Percentiles rank a stretch among this genome's conserved stretches.
Evolutionary conservation across 305 asterid species (phyloP).

Genomic region (Rubia peregrina): DNA sequence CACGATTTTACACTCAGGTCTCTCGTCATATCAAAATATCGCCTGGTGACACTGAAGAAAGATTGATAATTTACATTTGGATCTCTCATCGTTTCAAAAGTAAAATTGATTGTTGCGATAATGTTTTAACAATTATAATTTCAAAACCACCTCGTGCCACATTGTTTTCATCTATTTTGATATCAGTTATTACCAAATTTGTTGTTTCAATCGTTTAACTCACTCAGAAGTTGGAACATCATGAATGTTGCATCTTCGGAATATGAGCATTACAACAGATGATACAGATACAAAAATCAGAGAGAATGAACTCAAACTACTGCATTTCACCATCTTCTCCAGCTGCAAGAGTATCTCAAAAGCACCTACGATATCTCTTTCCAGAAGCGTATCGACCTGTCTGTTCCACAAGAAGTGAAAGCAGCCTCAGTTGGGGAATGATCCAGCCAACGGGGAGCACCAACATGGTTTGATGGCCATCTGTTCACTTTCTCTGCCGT

Average conservation of each 20-base stretch:
- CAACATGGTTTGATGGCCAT: slow-evolving; percentile 75
- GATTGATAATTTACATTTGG: background rate
- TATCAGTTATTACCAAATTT: too few species aligned
- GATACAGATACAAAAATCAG: too few species aligned
- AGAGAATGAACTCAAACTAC: background rate
- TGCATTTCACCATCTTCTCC: background rate
- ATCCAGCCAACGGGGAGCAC: slow-evolving; percentile 78
- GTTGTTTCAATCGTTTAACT: background rate
- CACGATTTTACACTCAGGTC: too few species aligned
- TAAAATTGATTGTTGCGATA: too few species aligned
- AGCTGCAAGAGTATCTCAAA: background rate
- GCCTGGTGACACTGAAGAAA: background rate
- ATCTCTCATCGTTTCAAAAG: background rate
- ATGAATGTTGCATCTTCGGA: background rate
- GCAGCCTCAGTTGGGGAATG: slow-evolving; percentile 70
- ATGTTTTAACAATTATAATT: background rate
- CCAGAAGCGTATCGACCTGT: slow-evolving; percentile 70
- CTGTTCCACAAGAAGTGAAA: slow-evolving; percentile 65
- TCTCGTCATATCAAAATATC: background rate
- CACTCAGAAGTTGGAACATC: background rate
- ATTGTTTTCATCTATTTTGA: background rate
- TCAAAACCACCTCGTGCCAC: background rate
- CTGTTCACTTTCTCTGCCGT: slow-evolving; percentile 67
- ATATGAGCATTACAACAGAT: background rate
- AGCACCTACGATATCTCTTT: slow-evolving; percentile 28